These are phyloP conservation scores for Oryza brachyantha DNA, from an alignment of 176 grass and related monocot genomes.

Conservation along the genomic window DNA sequence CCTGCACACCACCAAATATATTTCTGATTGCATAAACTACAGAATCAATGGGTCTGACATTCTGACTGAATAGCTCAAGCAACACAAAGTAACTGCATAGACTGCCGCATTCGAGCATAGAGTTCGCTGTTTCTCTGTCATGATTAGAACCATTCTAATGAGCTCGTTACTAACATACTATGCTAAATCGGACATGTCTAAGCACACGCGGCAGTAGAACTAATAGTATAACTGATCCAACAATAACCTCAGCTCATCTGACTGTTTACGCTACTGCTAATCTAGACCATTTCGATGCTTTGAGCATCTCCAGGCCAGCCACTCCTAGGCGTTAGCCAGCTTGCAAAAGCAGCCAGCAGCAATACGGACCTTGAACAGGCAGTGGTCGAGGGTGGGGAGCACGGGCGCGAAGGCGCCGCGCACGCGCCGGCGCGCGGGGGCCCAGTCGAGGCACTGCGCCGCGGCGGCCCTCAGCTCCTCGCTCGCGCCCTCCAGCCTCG, in stretches of 20 bases:
- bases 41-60: neutral
- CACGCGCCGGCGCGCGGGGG: constrained; percentile 69
- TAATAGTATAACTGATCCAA: neutral
- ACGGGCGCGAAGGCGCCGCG: constrained; percentile 61
- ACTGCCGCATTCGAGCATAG: neutral
- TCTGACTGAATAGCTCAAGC: neutral
- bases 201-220: neutral
- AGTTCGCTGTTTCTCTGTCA: neutral
- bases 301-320: neutral
- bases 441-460: constrained; percentile 77
- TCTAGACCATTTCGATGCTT: neutral
- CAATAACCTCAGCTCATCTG: neutral
- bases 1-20: neutral
- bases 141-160: neutral
- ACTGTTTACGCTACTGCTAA: neutral
- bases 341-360: no score
- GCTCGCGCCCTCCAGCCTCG: constrained; percentile 59
- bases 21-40: neutral
- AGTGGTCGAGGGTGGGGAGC: constrained; percentile 74
- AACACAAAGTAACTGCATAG: neutral
- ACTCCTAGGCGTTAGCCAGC: no score
- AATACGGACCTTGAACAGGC: constrained; percentile 75
- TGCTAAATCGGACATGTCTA: neutral
- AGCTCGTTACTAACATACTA: neutral
- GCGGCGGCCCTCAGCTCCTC: constrained; percentile 70